These are phyloP conservation scores for Cocos nucifera DNA, from an alignment of 176 grass and related monocot genomes.

Conservation along the genomic window DNA sequence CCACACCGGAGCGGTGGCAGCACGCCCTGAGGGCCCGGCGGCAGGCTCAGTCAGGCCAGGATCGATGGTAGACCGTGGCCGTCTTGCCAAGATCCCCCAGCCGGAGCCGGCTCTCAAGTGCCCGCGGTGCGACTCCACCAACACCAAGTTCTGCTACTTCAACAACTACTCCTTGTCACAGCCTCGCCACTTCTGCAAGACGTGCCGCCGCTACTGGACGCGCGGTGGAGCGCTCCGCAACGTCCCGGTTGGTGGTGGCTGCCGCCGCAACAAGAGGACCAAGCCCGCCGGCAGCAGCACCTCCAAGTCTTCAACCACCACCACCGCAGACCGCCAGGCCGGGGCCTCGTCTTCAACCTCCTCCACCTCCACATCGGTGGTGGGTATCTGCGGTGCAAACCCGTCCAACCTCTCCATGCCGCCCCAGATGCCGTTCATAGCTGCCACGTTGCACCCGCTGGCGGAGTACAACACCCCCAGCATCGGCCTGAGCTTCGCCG, in stretches of 20 bases:
- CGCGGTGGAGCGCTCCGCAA: slow-evolving; percentile 16
- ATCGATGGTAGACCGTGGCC: slow-evolving; percentile 8
- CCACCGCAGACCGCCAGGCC: too few species aligned
- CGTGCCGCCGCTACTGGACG: slow-evolving; percentile 19
- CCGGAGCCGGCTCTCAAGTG: slow-evolving; percentile 17
- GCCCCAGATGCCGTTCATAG: slow-evolving; percentile 3
- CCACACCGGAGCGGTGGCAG: background rate
- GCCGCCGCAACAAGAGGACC: slow-evolving; percentile 19
- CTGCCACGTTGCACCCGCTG: slow-evolving; percentile 8
- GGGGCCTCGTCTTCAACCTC: background rate
- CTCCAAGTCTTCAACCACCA: background rate
- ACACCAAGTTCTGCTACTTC: slow-evolving; percentile 26
- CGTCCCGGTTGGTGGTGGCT: slow-evolving; percentile 15
- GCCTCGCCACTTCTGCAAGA: slow-evolving; percentile 21
- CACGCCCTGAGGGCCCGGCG: background rate
- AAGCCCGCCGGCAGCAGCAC: background rate
- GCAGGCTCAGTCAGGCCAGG: slow-evolving; percentile 7
- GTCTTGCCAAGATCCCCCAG: slow-evolving; percentile 10
- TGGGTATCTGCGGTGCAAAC: background rate
- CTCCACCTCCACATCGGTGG: slow-evolving; percentile 1
- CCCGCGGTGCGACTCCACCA: slow-evolving; percentile 16
- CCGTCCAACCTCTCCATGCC: background rate
- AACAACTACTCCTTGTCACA: slow-evolving; percentile 23
- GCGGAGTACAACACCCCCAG: too few species aligned
- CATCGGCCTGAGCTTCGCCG: background rate